Evolutionary conservation across 148 eudicot genomes (phyloP), one percentile per base, ranked within the genome.

Genomic region (Drosera capensis): DNA sequence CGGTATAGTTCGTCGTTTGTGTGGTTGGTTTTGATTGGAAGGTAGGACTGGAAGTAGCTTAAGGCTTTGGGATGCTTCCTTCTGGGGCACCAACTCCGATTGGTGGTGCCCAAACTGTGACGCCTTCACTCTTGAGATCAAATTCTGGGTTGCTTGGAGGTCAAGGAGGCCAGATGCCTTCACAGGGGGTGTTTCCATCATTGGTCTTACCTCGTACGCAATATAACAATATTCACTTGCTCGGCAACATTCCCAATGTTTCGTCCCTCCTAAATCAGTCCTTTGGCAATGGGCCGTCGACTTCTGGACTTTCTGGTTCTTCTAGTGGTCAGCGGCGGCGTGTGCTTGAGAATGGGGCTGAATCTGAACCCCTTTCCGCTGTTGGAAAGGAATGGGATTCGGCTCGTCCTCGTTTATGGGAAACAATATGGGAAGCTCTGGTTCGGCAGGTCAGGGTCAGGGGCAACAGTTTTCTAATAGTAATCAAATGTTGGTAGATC

Each of bases 21-120:
- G n/a, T n/a, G n/a, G n/a, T n/a, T n/a, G n/a, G n/a, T n/a, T n/a
- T n/a, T n/a, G n/a, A n/a, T n/a, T n/a, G n/a, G n/a, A n/a, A n/a
- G n/a, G n/a, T n/a, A n/a, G n/a, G n/a, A n/a, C n/a, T 65, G 51
- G 28, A 29, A 57, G 6, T 49, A 47, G 47, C 29, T 54, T 17
- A 35, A 20, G 18, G 26, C 37, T 49, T 52, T 35, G 65, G 49
- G 35, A 90, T 90, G 97, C 72, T 80, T 51, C 93, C 87, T 22
- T 72, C 90, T 21, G 97, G 87, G 71, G 77, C 77, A 25, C 66
- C 97, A 28, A 68, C 71, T 52, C 93, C 86, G 43, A 72, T 73
- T 60, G 93, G 86, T n/a, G n/a, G n/a, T n/a, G n/a, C n/a, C n/a
- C n/a, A n/a, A n/a, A n/a, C n/a, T n/a, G n/a, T n/a, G n/a, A n/a